These are phyloP conservation scores for Barnettozyma siamensis DNA, from an alignment of 805 yeast species.

Conservation along the genomic window DNA sequence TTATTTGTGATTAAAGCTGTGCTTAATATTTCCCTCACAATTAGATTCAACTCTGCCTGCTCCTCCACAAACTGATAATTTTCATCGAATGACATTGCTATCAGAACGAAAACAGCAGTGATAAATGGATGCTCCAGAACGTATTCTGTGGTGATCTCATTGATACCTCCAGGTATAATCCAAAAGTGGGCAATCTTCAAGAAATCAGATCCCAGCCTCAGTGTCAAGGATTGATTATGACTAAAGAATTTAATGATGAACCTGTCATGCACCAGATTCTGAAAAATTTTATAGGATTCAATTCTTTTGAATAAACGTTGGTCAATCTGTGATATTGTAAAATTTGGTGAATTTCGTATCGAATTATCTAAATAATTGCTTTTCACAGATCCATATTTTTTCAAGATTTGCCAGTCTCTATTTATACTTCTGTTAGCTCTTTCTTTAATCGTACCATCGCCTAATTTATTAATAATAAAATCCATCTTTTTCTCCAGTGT, in stretches of 20 bases:
- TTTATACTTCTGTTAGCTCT: slow-evolving; percentile 9
- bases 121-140: slow-evolving; percentile 49
- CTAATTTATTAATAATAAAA: slow-evolving; percentile 24
- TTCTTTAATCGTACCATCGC: slow-evolving; percentile 4
- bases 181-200: slow-evolving; percentile 51
- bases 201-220: slow-evolving; percentile 41
- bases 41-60: slow-evolving; percentile 40
- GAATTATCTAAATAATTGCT: slow-evolving; percentile 23
- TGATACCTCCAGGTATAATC: slow-evolving; percentile 59
- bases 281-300: slow-evolving; percentile 26
- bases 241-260: slow-evolving; percentile 40
- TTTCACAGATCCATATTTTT: slow-evolving; percentile 13
- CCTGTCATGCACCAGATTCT: slow-evolving; percentile 33
- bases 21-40: slow-evolving; percentile 46
- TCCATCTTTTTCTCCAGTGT: slow-evolving; percentile 17
- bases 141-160: slow-evolving; percentile 38
- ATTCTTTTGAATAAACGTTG: slow-evolving; percentile 32
- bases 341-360: slow-evolving; percentile 30
- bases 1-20: slow-evolving; percentile 45
- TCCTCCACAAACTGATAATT: slow-evolving; percentile 42
- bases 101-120: slow-evolving; percentile 45
- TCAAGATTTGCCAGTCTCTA: slow-evolving; percentile 11
- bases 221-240: slow-evolving; percentile 37
- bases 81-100: slow-evolving; percentile 54
- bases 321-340: slow-evolving; percentile 33